Base-by-base conservation (phyloP, 805 yeast species). In the Wickerhamiella sergipiensis region DNA sequence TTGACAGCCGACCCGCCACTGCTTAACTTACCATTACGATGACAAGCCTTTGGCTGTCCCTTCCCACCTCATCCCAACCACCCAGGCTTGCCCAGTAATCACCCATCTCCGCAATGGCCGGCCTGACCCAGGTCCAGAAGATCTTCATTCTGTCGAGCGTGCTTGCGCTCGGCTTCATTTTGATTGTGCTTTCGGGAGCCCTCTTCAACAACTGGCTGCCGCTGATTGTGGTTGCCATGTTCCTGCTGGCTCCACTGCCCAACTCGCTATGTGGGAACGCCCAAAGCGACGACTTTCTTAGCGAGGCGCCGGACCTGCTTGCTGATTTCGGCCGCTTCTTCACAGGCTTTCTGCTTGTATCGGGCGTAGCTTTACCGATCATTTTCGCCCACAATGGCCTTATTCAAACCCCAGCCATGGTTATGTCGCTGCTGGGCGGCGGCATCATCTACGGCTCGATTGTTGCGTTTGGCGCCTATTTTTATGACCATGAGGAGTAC, bases 161-260 rank as follows among this genome's bases (percentile, higher is more conserved):
- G 45, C 74, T 90, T 29, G 92, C 97, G 0, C 75, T 87, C 57
- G 98, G 98, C 6, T 90, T 90, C 60, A 76, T 92, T 36, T 71
- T 92, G 56, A 87, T 89, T 44, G 85, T 90, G 23, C 72, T 92
- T 33, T 87, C 95, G 45, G 88, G 95, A 49, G 90, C 92, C 2
- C 72, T 92, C 12, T 86, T 79, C 69, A 84, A 85, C 46, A 88
- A 87, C 65, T 92, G 96, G 94, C 79, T 83, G 61, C 97, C 98
- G 38, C 74, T 90, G 52, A 74, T 82, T 39, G 86, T 84, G 63
- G 78, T 78, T 33, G 79, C 79, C 17, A 71, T 83, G 55, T 83
- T 83, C 64, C 71, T 79, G 40, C 53, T 80, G 42, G 89, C 92
- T 2, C 89, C 88, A 38, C 51, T 83, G 38, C 94, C 94, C 4